Conservation (phyloP, 192 early-diverging fungal genomes). For the Backusella mclennaniae region DNA sequence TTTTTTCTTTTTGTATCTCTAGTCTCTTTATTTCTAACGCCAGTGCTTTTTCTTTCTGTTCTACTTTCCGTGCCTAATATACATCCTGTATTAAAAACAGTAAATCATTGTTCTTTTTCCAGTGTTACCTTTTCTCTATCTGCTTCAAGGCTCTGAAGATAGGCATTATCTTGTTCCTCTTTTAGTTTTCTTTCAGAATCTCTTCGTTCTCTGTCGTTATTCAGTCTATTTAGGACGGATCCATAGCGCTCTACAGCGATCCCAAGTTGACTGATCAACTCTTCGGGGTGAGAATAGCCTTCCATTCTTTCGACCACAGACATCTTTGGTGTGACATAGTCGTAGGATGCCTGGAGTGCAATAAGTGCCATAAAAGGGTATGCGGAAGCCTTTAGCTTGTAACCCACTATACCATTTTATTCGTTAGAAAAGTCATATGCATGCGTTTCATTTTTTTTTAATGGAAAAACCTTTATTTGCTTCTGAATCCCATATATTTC, state of each 20-base stretch:
- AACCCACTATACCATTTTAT: conserved; percentile 43
- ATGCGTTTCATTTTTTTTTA: not conserved
- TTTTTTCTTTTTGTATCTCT: conserved; percentile 23
- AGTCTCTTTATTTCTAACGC: conserved; percentile 49
- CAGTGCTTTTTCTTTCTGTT: conserved; percentile 42
- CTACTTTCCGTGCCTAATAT: not conserved
- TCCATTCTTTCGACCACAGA: conserved; percentile 66
- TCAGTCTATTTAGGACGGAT: conserved; percentile 50
- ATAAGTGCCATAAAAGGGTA: conserved; percentile 85
- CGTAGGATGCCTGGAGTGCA: conserved; percentile 46
- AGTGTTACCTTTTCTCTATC: conserved; percentile 71
- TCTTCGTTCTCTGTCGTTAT: conserved; percentile 61
- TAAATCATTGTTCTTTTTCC: not conserved
- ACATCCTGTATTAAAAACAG: not conserved
- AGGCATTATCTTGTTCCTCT: conserved; percentile 86
- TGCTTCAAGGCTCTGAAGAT: conserved; percentile 74
- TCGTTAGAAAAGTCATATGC: not conserved
- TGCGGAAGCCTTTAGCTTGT: conserved; percentile 65
- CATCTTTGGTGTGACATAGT: conserved; percentile 36
- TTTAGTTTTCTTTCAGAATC: conserved; percentile 70
- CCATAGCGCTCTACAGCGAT: conserved; percentile 56
- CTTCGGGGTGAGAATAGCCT: conserved; percentile 48
- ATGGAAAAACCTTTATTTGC: conserved; percentile 45
- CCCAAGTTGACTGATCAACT: conserved; percentile 47
- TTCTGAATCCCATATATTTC: conserved; percentile 68